Evolutionary conservation across 768 basidiomycete genomes (phyloP), one percentile per base, ranked within the genome.

Genomic region (Kwoniella sp.): DNA sequence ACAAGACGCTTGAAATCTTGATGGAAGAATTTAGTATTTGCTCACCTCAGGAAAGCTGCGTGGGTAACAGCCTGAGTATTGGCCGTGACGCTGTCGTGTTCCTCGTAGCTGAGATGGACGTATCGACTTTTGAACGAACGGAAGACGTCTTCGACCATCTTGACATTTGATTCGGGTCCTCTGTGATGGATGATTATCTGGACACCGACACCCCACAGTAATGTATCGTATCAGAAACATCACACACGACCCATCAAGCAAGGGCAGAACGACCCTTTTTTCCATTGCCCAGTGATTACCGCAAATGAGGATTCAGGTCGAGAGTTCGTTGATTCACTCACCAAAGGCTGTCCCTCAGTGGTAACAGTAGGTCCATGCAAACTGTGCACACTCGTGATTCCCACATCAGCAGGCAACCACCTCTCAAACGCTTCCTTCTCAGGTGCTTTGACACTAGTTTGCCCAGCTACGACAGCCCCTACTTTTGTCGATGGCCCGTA

Each of bases 31-130:
- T 60, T 9, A 60, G 30, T 21, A 7, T 9, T 9, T 51, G 21
- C 74, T 68, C 79, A 93, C 94, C 88, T 92, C 21, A 99, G 83
- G 83, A 98, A 98, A 0, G 96, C 96, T 13, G 95, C 95, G 72
- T 99, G 96, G 0, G 92, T 97, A 15, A 96, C 95, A 0, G 95
- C 96, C 80, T 99, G 96, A 0, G 96, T 98, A 70, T 98, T 98
- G 13, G 96, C 96, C 0, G 96, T 99, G 52, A 98, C 90, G 46
- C 86, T 83, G 73, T 99, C 96, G 74, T 99, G 96, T 58, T 97
- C 92, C 66, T 94, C 90, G 80, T 96, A 98, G n/a, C 88, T 88
- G 44, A 99, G 83, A 77, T 97, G 88, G 40, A 99, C 95, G 70
- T 87, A 91, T 58, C 93, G 87, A 1, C 90, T 91, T 50, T 85